Conservation (phyloP, 2,329 filamentous ascomycete species). For the Diaporthe helianthi region DNA sequence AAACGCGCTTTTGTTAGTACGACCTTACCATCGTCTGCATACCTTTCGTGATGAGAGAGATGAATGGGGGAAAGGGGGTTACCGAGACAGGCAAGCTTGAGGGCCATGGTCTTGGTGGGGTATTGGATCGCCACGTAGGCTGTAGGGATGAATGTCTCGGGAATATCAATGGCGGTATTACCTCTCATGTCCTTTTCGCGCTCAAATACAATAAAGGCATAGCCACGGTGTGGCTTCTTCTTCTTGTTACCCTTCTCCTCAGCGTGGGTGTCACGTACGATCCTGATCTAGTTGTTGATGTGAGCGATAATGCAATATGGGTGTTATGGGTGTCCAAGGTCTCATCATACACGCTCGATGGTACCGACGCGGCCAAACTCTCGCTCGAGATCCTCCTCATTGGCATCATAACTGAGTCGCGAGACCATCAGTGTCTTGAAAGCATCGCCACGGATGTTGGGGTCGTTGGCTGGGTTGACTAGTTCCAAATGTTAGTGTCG, state of each 20-base stretch:
- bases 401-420: conserved; percentile 86
- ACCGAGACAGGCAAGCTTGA: conserved; percentile 63
- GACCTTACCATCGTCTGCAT: conserved; percentile 60
- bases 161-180: conserved; percentile 65
- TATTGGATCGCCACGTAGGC: conserved; percentile 45
- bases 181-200: conserved; percentile 99
- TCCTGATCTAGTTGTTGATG: conserved; percentile 73
- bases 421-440: conserved; percentile 96
- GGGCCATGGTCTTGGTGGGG: conserved; percentile 58
- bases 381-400: conserved; percentile 87
- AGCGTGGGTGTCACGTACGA: conserved; percentile 79
- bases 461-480: conserved; percentile 86
- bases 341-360: conserved; percentile 79
- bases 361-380: conserved; percentile 94
- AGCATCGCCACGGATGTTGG: conserved; percentile 89
- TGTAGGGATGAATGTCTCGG: conserved; percentile 49
- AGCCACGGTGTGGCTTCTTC: conserved; percentile 84
- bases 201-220: conserved; percentile 97
- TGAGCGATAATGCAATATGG: background rate
- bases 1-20: conserved; percentile 72
- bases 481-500: conserved; percentile 38
- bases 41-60: conserved; percentile 40
- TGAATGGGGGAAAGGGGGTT: conserved; percentile 39
- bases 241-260: conserved; percentile 76
- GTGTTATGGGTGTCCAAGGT: background rate